phyloP scores from a whole-genome alignment of 139 green algal genomes.

The Tetraselmis striata region DNA sequence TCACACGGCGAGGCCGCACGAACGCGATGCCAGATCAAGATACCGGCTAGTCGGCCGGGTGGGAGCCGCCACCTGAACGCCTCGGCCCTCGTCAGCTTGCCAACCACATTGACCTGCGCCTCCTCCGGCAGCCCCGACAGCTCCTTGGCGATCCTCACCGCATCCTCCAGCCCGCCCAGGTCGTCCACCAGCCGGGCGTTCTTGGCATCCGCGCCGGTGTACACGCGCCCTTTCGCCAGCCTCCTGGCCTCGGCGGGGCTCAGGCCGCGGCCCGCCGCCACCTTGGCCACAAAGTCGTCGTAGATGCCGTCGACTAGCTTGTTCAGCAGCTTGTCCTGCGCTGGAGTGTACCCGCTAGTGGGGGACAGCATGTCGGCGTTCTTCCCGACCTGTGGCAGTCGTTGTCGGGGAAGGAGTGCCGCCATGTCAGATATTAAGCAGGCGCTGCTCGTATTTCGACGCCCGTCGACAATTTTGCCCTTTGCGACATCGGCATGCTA shows the following conservation, averaged over 20 bases:
- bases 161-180: slow-evolving; percentile 22
- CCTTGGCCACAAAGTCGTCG: slow-evolving; percentile 15
- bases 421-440: too few species aligned
- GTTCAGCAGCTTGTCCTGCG: slow-evolving; percentile 10
- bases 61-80: not conserved
- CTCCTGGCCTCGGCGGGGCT: not conserved
- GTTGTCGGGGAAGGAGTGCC: too few species aligned
- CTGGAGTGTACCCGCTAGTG: slow-evolving; percentile 15
- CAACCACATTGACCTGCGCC: not conserved
- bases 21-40: too few species aligned
- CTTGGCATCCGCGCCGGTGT: slow-evolving; percentile 16
- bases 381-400: slow-evolving; percentile 16
- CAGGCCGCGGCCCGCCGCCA: slow-evolving; percentile 16
- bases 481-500: too few species aligned
- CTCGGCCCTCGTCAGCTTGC: not conserved
- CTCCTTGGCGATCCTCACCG: slow-evolving; percentile 6
- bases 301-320: slow-evolving; percentile 21
- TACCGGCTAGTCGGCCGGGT: too few species aligned
- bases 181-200: slow-evolving; percentile 21
- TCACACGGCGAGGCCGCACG: too few species aligned
- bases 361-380: slow-evolving; percentile 35
- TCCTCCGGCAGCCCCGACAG: slow-evolving; percentile 8
- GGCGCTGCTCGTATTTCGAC: too few species aligned
- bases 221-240: slow-evolving; percentile 27
- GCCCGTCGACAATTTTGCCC: too few species aligned